Evolutionary conservation across 192 early-diverging fungal species (phyloP).

Genomic region (Podochytrium sp.): DNA sequence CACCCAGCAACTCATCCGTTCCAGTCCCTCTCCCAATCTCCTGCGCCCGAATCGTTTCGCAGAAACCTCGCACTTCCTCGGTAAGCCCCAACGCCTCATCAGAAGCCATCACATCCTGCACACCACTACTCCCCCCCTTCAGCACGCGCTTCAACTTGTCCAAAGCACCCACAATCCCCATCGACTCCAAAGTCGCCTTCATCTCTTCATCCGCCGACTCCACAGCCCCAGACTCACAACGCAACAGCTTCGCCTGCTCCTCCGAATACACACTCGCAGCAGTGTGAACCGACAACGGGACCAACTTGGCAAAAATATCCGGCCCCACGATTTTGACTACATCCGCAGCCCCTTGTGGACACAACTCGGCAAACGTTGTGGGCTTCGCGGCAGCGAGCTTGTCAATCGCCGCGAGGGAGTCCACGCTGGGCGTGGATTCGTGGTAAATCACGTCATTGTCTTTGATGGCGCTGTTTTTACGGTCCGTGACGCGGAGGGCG

Average conservation of each 20-base stretch:
- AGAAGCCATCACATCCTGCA: constrained; percentile 23
- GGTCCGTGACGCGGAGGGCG: constrained; percentile 69
- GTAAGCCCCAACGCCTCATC: constrained; percentile 43
- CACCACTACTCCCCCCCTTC: constrained; percentile 33
- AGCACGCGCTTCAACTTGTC: constrained; percentile 73
- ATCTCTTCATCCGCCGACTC: constrained; percentile 85
- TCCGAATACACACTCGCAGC: constrained; percentile 92
- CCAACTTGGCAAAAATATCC: constrained; percentile 86
- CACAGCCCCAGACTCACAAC: constrained; percentile 76
- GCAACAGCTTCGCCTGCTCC: constrained; percentile 91
- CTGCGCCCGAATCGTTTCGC: constrained; percentile 57
- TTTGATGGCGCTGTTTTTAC: constrained; percentile 65
- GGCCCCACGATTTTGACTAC: constrained; percentile 84
- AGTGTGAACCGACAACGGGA: constrained; percentile 94
- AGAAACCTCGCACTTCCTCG: constrained; percentile 64
- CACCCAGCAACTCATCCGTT: constrained; percentile 60
- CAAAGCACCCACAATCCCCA: constrained; percentile 81
- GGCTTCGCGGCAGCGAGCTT: constrained; percentile 84
- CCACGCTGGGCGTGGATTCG: constrained; percentile 78
- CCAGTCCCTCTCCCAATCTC: constrained; percentile 18
- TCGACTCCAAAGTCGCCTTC: constrained; percentile 78
- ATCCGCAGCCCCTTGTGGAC: constrained; percentile 66
- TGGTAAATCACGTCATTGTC: constrained; percentile 99
- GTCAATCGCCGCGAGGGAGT: constrained; percentile 79
- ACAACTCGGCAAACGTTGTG: constrained; percentile 75